Percentiles rank a stretch among this genome's conserved stretches.
Evolutionary conservation across 2,329 filamentous ascomycete genomes (phyloP).

Genomic region (Monosporascus sp.): DNA sequence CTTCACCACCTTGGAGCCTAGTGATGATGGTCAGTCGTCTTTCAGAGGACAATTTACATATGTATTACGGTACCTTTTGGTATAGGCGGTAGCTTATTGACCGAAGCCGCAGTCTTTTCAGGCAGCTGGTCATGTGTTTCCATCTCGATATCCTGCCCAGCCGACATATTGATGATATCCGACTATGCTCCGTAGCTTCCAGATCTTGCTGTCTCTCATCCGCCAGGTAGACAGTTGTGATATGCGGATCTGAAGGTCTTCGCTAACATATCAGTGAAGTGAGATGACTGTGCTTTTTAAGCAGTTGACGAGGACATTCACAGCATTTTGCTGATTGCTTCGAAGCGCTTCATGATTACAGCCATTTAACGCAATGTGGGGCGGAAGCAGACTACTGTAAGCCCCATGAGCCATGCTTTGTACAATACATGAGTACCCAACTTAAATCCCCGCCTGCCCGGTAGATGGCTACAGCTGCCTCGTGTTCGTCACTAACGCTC

Average conservation of each 20-base stretch:
- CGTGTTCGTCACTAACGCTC: constrained; percentile 1
- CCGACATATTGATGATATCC: not conserved
- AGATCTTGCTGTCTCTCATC: constrained; percentile 6
- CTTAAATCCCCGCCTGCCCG: constrained; percentile 3
- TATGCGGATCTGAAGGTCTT: not conserved
- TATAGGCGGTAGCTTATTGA: constrained; percentile 23
- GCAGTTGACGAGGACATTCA: not conserved
- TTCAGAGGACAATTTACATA: not conserved
- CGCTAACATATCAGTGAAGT: constrained; percentile 5
- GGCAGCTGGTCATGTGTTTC: constrained; percentile 14
- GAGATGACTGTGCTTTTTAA: not conserved
- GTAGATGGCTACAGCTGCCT: too few relatives aligned
- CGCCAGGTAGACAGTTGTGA: constrained; percentile 11
- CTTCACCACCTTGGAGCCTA: constrained; percentile 46
- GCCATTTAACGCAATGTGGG: constrained; percentile 11
- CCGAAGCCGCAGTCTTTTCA: constrained; percentile 3
- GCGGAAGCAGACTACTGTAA: constrained; percentile 6
- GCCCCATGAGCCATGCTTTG: constrained; percentile 4
- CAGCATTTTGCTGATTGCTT: too few relatives aligned
- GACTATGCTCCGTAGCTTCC: not conserved
- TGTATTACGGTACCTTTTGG: constrained; percentile 20
- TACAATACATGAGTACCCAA: not conserved
- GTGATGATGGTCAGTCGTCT: constrained; percentile 8
- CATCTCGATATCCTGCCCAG: not conserved
- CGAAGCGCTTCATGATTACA: too few relatives aligned